A percentile compares a stretch with the other conserved stretches of the same genome.
Evolutionary conservation across 176 grass and related monocot genomes (phyloP).

Genomic region (Puccinellia tenuiflora): DNA sequence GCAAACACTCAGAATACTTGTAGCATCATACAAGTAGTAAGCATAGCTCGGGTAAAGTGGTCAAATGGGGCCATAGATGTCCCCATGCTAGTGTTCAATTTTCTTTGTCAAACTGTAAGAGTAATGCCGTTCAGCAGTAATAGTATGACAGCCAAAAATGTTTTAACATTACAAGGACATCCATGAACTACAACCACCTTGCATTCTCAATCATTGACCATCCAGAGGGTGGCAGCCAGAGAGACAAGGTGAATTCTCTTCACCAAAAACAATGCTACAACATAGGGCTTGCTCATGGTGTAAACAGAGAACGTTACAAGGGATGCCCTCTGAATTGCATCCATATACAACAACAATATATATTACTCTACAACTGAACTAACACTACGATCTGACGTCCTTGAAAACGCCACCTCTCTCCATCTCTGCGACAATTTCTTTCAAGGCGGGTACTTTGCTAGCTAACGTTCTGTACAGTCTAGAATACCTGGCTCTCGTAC

Average conservation of each 20-base stretch:
- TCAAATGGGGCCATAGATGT: background rate
- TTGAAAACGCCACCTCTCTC: slow-evolving; percentile 83
- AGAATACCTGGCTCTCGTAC: slow-evolving; percentile 94
- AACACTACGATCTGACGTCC: slow-evolving; percentile 69
- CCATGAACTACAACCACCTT: background rate
- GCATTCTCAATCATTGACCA: background rate
- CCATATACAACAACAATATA: slow-evolving; percentile 44
- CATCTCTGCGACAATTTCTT: slow-evolving; percentile 80
- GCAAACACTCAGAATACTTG: background rate
- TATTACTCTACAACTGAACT: slow-evolving; percentile 26
- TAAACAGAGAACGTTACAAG: slow-evolving; percentile 26
- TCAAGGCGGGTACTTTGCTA: slow-evolving; percentile 85
- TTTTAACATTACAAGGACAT: background rate
- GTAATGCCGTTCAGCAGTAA: background rate
- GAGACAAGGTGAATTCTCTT: background rate
- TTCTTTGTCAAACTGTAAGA: background rate
- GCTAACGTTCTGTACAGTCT: slow-evolving; percentile 96
- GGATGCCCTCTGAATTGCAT: slow-evolving; percentile 26
- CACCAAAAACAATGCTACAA: slow-evolving; percentile 47
- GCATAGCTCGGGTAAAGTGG: background rate
- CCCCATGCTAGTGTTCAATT: background rate
- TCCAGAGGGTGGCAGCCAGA: background rate
- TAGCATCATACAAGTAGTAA: background rate
- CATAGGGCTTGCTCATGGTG: slow-evolving; percentile 28
- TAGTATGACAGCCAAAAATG: background rate